Conservation (phyloP, 2,329 filamentous ascomycete genomes). For the Periconia macrospinosa region DNA sequence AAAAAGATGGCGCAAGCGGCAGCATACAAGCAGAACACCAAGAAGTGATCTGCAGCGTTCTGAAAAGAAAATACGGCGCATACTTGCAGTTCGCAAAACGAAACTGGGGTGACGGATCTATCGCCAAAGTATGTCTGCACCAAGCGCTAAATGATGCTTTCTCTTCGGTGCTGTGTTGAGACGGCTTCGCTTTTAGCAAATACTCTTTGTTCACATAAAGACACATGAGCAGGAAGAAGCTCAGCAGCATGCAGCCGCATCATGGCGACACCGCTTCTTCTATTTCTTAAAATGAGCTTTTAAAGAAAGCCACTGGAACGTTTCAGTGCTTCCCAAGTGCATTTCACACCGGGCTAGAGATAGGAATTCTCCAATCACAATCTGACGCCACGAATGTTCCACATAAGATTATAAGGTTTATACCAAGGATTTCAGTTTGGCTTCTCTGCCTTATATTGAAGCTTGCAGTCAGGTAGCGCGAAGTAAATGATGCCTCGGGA, state of each 20-base stretch:
- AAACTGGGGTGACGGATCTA: background rate
- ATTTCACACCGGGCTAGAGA: conserved; percentile 4
- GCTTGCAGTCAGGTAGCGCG: background rate
- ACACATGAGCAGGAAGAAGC: conserved; percentile 1
- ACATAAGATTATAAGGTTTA: background rate
- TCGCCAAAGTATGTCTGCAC: background rate
- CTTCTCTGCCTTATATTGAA: background rate
- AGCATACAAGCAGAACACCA: conserved; percentile 3
- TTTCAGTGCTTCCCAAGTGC: background rate
- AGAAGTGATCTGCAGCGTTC: conserved; percentile 2
- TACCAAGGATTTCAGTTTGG: background rate
- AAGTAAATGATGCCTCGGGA: background rate
- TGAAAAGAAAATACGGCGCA: conserved; percentile 1
- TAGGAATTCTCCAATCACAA: conserved; percentile 3
- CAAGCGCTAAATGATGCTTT: conserved; percentile 4
- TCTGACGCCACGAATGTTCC: conserved; percentile 4
- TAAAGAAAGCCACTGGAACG: no score
- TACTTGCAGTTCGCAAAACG: conserved; percentile 1
- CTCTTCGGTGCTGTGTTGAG: background rate
- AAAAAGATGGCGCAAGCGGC: conserved; percentile 7
- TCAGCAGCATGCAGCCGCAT: conserved; percentile 3
- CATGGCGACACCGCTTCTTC: conserved; percentile 3
- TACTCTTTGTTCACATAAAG: conserved; percentile 3
- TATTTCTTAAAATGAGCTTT: conserved; percentile 1
- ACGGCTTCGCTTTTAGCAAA: background rate